Evolutionary conservation across 192 early-diverging fungal genomes (phyloP), one percentile per base, ranked within the genome.

Genomic region (Chytriomyces sp.): DNA sequence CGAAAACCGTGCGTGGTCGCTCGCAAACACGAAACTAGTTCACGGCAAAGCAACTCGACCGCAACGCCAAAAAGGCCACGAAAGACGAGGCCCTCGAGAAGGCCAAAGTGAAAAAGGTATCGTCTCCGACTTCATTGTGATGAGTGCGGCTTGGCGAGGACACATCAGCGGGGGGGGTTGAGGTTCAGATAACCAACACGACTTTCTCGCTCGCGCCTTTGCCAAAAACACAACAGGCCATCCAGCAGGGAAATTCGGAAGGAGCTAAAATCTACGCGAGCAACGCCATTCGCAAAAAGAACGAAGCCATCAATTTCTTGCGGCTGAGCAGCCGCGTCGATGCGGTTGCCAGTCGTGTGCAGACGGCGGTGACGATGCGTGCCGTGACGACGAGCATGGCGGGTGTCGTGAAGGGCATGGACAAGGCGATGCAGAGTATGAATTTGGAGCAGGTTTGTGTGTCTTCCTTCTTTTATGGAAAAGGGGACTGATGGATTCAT

Each of bases 211-310:
- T 37, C 19, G 30, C 10, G 12, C 22, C 22, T 19, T 25, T 12
- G 10, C 65, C 65, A n/a, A 4, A 41, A 44, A 4, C 2, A n/a
- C 10, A 33, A 28, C 2, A 93, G 91, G 96, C 95, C 19, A 94
- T 99, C 68, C 91, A 95, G 81, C 87, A 91, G 78, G 91, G 91
- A 37, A 94, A 98, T 74, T 89, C 85, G 78, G 98, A 97, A 75
- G 92, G 93, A 5, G 96, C 98, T 8, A 90, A 92, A 70, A 91
- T 99, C 71, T 93, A 95, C 77, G 95, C 94, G 10, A 88, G 93
- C 32, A 96, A 98, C 73, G 95, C 93, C 19, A 99, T 99, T 69
- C 87, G 98, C 72, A 99, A 99, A 79, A 95, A 96, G 85, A 98
- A 93, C 75, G 96, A 98, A 77, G 67, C 89, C 3, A 82, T 98